These are phyloP conservation scores for Penicillium soppii DNA, from an alignment of 495 filamentous ascomycete species.

Conservation along the genomic window DNA sequence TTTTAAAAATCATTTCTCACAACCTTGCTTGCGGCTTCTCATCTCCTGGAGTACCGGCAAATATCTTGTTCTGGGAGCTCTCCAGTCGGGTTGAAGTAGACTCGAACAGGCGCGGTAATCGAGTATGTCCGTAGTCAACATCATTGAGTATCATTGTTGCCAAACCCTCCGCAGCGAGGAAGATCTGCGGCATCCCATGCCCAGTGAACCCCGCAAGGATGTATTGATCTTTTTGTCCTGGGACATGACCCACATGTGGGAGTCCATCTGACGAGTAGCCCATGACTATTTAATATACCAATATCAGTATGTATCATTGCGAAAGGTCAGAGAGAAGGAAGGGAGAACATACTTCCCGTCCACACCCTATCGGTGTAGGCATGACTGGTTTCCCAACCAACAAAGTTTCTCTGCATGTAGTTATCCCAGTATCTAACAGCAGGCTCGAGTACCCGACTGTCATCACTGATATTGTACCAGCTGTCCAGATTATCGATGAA, in stretches of 20 bases:
- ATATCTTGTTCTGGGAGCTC: conserved; percentile 20
- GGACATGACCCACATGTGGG: conserved; percentile 47
- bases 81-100: conserved; percentile 32
- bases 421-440: conserved; percentile 45
- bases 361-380: conserved; percentile 47
- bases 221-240: conserved; percentile 38
- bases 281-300: conserved; percentile 36
- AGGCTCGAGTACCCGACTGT: conserved; percentile 41
- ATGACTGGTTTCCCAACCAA: conserved; percentile 48
- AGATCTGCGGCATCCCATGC: conserved; percentile 51
- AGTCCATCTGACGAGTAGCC: conserved; percentile 40
- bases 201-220: conserved; percentile 51
- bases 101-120: conserved; percentile 39
- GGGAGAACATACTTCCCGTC: conserved; percentile 49
- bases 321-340: not conserved
- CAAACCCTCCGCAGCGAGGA: conserved; percentile 43
- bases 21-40: conserved; percentile 6
- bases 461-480: conserved; percentile 54
- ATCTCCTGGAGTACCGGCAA: conserved; percentile 1
- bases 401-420: conserved; percentile 48
- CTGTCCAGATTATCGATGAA: conserved; percentile 30
- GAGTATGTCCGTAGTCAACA: conserved; percentile 34
- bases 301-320: conserved; percentile 1
- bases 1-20: not conserved
- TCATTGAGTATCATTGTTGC: conserved; percentile 41